phyloP scores from a whole-genome alignment of 2,329 filamentous ascomycete genomes.

The Fusarium gaditjirri region DNA sequence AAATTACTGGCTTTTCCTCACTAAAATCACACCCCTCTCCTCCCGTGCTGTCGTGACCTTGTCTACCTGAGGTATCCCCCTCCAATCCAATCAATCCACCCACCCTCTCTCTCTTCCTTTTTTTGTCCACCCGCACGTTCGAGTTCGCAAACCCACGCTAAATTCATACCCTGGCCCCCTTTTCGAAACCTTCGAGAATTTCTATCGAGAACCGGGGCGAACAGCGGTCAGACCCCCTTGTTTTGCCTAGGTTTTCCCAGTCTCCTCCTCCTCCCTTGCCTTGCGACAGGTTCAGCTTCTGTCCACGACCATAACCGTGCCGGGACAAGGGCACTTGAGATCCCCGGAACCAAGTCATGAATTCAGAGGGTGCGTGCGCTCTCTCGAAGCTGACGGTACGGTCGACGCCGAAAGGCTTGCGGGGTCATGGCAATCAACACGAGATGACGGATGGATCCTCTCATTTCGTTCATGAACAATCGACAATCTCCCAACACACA shows the following conservation, averaged over 20 bases:
- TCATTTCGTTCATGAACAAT: slow-evolving; percentile 37
- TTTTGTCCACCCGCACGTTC: slow-evolving; percentile 31
- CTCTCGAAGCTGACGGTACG: slow-evolving; percentile 30
- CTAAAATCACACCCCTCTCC: slow-evolving; percentile 10
- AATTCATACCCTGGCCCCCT: slow-evolving; percentile 40
- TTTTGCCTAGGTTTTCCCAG: slow-evolving; percentile 7
- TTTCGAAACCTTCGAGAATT: slow-evolving; percentile 49
- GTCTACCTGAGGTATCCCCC: neutral
- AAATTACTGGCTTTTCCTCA: slow-evolving; percentile 30
- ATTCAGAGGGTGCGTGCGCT: slow-evolving; percentile 10
- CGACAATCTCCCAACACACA: neutral
- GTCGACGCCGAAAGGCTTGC: slow-evolving; percentile 42
- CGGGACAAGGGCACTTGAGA: slow-evolving; percentile 29
- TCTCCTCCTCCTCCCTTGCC: slow-evolving; percentile 13
- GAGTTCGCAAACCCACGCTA: slow-evolving; percentile 39
- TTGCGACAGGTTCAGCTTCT: slow-evolving; percentile 35
- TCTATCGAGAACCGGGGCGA: slow-evolving; percentile 43
- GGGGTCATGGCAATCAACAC: slow-evolving; percentile 45
- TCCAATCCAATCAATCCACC: neutral
- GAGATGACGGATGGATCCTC: slow-evolving; percentile 47
- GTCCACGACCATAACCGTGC: slow-evolving; percentile 5
- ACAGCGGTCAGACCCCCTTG: slow-evolving; percentile 45
- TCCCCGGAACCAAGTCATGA: slow-evolving; percentile 30
- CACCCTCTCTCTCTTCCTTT: slow-evolving; percentile 13
- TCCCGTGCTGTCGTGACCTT: neutral